These are phyloP conservation scores for Chlamydomonas incerta DNA, from an alignment of 139 green algal genomes.

Conservation along the genomic window DNA sequence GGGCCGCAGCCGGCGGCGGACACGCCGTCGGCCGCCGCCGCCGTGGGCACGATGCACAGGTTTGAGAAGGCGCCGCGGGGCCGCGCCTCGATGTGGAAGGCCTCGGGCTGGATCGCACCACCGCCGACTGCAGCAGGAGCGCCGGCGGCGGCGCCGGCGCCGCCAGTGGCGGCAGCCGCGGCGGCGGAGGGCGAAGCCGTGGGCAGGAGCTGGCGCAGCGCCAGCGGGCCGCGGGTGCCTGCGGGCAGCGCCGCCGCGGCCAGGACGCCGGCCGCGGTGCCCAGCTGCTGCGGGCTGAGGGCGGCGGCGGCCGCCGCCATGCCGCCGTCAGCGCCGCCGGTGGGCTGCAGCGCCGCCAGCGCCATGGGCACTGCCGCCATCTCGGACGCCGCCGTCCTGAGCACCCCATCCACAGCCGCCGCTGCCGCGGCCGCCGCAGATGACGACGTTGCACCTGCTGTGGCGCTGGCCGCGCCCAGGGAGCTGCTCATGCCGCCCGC, in stretches of 20 bases:
- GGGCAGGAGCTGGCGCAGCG: not conserved
- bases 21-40: slow-evolving; percentile 32
- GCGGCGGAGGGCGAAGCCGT: no score
- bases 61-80: slow-evolving; percentile 55
- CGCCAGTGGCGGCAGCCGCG: not conserved
- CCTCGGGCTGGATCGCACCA: not conserved
- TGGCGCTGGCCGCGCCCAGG: not conserved
- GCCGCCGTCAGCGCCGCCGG: no score
- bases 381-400: slow-evolving; percentile 58
- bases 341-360: not conserved
- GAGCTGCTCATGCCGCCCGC: not conserved
- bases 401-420: slow-evolving; percentile 45
- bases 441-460: not conserved
- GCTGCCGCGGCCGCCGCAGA: not conserved
- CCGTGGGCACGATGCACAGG: slow-evolving; percentile 20
- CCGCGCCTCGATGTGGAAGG: slow-evolving; percentile 27
- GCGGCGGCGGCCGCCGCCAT: not conserved
- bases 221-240: not conserved
- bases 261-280: slow-evolving; percentile 7
- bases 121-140: not conserved
- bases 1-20: slow-evolving; percentile 18
- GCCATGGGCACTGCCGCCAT: not conserved
- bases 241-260: not conserved
- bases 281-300: not conserved
- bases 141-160: not conserved